Evolutionary conservation across 805 yeast species (phyloP), one percentile per base, ranked within the genome.

Genomic region (Kodamaea jinghongensis): DNA sequence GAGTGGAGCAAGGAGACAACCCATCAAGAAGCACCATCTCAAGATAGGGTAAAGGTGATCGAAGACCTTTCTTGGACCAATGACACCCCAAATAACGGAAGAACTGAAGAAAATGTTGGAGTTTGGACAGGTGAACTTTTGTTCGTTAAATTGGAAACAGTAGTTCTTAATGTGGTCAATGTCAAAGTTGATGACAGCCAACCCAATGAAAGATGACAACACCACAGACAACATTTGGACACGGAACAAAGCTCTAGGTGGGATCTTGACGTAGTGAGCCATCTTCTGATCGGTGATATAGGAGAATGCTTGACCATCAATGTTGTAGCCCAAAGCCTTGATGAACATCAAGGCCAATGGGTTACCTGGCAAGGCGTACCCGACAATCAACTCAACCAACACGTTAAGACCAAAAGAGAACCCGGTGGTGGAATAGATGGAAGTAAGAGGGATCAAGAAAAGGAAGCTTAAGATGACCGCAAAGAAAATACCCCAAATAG

Each of bases 191-290:
- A 56, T 34, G 6, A 54, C 53, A 11, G 49, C 64, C 29, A 58
- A 43, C n/a, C 49, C 45, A 25, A 58, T 38, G 26, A 59, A 53
- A 2, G 59, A 47, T 15, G 50, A 31, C 28, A 59, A 36, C 13
- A 51, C 35, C 2, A 49, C 51, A 3, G 60, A 49, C 8, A 51
- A 17, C 36, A 60, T 49, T 49, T 61, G 67, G 17, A 46, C 45
- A 55, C 70, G 58, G 61, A 83, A 80, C 46, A 81, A 61, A 0
- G 79, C 67, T 42, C 79, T 66, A 2, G 87, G 88, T 0, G 84
- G 78, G 15, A 83, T 63, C 48, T 79, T 80, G 52, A 79, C 57
- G 51, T 83, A 83, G 45, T 82, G 86, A 1, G 78, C 86, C 55
- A 78, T 55, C 50, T 82, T 82, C 69, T 77, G 74, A 49, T 79